These are phyloP conservation scores for Rhododendron simsii DNA, from an alignment of 148 eudicot species.

Conservation along the genomic window DNA sequence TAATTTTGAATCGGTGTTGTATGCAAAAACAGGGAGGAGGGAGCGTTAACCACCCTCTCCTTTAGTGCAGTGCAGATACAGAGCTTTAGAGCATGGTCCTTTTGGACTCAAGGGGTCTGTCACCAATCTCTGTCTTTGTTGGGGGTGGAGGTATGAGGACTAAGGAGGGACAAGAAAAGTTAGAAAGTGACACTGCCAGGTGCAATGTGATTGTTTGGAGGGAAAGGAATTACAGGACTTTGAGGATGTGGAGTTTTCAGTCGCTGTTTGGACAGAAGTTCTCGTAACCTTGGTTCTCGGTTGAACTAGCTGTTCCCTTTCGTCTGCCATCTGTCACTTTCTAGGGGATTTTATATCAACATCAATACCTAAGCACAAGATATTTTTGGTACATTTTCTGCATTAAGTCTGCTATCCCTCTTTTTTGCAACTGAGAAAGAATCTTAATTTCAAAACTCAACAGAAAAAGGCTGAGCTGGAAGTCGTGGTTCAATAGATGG, in stretches of 20 bases:
- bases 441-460: background rate
- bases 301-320: background rate
- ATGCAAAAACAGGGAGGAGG: background rate
- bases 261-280: background rate
- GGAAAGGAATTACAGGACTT: background rate
- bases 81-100: background rate
- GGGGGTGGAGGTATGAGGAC: background rate
- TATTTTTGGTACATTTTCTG: background rate
- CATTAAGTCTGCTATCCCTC: background rate
- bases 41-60: background rate
- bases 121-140: background rate
- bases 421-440: background rate
- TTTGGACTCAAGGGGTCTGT: background rate
- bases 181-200: background rate
- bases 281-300: background rate
- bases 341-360: background rate
- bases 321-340: background rate
- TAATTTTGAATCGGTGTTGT: background rate
- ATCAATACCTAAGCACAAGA: background rate
- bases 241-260: background rate
- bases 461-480: background rate
- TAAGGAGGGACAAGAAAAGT: no score
- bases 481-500: background rate
- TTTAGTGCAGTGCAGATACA: background rate
- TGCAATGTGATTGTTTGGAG: background rate